Evolutionary conservation across 1,139 yeast genomes (phyloP), one percentile per base, ranked within the genome.

Genomic region (Zhuliangozyma blackwelliae): DNA sequence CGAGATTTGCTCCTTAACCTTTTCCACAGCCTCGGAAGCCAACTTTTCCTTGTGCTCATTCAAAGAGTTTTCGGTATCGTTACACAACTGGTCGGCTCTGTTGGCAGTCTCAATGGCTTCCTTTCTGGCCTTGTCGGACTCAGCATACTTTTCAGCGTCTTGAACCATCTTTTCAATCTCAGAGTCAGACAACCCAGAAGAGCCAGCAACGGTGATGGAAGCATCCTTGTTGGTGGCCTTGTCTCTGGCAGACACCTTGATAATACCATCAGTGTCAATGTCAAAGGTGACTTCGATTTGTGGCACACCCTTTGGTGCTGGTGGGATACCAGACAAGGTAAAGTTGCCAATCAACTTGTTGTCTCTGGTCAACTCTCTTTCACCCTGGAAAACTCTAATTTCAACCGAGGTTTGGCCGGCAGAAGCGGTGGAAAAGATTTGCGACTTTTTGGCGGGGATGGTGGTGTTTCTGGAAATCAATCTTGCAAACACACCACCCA

Each of bases 221-320:
- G 96, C 95, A 65, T 92, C 97, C 82, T 90, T 89, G 80, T 88
- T 88, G 54, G 96, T 84, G 52, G 97, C 96, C 81, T 90, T 90
- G 73, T 92, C 98, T 71, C 90, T 86, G 50, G 97, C 98, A 65
- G 95, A 85, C 51, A 92, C 98, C 77, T 92, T 92, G 76, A 92
- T 89, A 68, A 92, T 92, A 68, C 98, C 97, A 71, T 90, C 97
- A 47, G 98, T 96, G 67, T 90, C 98, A 61, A 90, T 86, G 69
- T 90, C 98, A 64, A 90, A 90, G 48, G 96, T 80, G 59, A 90
- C 98, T 75, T 92, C 97, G 57, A 90, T 92, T 75, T 90, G 97
- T 56, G 98, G 97, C 54, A 90, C 97, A 77, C 98, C 98, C 82
- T 89, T 90, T 72, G 97, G 96, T 57, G 97, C 97, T 55, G 97